Evolutionary conservation across 75 land plant genomes (phyloP).

Genomic region (Isoetes taiwanensis): DNA sequence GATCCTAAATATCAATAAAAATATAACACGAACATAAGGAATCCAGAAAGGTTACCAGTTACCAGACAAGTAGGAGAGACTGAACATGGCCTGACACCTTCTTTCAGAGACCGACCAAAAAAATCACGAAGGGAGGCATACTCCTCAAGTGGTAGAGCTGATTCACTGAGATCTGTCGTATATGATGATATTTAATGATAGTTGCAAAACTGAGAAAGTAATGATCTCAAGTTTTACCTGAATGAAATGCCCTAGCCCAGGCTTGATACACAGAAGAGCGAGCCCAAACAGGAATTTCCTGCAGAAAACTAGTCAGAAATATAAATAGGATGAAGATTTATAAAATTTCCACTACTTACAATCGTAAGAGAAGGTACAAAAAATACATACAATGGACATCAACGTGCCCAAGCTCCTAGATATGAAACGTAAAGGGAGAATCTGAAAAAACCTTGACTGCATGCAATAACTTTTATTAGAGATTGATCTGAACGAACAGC

Average conservation of each 20-base stretch:
- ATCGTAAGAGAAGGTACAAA: neutral
- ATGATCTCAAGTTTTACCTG: conserved; percentile 36
- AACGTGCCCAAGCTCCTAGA: neutral
- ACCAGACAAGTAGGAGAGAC: conserved; percentile 64
- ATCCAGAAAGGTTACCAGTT: conserved; percentile 45
- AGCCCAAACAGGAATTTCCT: conserved; percentile 72
- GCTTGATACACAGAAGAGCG: conserved; percentile 65
- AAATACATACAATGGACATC: too few relatives aligned
- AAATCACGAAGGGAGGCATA: conserved; percentile 77
- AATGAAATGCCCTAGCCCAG: conserved; percentile 94
- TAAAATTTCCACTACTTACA: neutral
- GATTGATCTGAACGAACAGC: neutral
- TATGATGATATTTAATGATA: neutral
- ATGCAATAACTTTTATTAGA: neutral
- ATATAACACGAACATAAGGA: neutral
- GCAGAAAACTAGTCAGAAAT: too few relatives aligned
- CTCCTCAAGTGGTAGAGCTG: conserved; percentile 53
- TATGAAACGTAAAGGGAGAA: neutral
- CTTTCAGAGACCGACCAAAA: conserved; percentile 59
- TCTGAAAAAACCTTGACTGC: neutral
- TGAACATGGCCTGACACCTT: conserved; percentile 74
- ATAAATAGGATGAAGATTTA: too few relatives aligned
- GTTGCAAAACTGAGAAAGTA: neutral
- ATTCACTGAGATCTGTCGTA: conserved; percentile 62
- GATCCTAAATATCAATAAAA: neutral